Evolutionary conservation across 1,139 yeast species (phyloP).

Genomic region (Yamadazyma trypodendri): DNA sequence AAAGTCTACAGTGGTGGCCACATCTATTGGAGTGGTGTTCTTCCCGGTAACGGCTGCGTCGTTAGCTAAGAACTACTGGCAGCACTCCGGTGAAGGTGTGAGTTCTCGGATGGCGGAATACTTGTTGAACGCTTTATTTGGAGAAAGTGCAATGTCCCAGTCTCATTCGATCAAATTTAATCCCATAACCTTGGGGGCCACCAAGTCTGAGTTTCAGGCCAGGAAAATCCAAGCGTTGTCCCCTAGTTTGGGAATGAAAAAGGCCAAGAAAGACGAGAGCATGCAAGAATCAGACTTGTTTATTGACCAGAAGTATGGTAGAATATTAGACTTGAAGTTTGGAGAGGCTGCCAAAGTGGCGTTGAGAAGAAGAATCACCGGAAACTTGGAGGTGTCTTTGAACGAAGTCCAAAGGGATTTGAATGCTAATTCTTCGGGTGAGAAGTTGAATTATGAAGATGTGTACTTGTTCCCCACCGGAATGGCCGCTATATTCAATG

Average conservation of each 20-base stretch:
- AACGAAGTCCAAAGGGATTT: slow-evolving; percentile 17
- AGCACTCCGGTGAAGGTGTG: slow-evolving; percentile 93
- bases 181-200: slow-evolving; percentile 15
- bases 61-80: slow-evolving; percentile 89
- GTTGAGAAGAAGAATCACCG: slow-evolving; percentile 72
- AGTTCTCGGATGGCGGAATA: slow-evolving; percentile 90
- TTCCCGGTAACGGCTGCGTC: slow-evolving; percentile 57
- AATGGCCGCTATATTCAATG: slow-evolving; percentile 86
- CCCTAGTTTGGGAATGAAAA: slow-evolving; percentile 17
- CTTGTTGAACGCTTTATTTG: slow-evolving; percentile 61
- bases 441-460: slow-evolving; percentile 49
- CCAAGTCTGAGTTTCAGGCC: slow-evolving; percentile 40
- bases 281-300: slow-evolving; percentile 63
- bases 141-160: slow-evolving; percentile 17
- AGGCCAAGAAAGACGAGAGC: slow-evolving; percentile 27
- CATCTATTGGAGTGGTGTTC: slow-evolving; percentile 74
- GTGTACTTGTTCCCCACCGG: slow-evolving; percentile 88
- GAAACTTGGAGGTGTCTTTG: slow-evolving; percentile 34
- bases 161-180: slow-evolving; percentile 11
- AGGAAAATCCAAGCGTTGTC: slow-evolving; percentile 35
- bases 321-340: slow-evolving; percentile 77
- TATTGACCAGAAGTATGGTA: slow-evolving; percentile 86
- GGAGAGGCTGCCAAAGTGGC: slow-evolving; percentile 75
- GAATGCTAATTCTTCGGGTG: slow-evolving; percentile 13
- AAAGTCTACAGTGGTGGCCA: slow-evolving; percentile 55